Percentiles rank a stretch among this genome's conserved stretches.
Evolutionary conservation across 2,329 filamentous ascomycete genomes (phyloP).

Genomic region (Alternaria consortialis): DNA sequence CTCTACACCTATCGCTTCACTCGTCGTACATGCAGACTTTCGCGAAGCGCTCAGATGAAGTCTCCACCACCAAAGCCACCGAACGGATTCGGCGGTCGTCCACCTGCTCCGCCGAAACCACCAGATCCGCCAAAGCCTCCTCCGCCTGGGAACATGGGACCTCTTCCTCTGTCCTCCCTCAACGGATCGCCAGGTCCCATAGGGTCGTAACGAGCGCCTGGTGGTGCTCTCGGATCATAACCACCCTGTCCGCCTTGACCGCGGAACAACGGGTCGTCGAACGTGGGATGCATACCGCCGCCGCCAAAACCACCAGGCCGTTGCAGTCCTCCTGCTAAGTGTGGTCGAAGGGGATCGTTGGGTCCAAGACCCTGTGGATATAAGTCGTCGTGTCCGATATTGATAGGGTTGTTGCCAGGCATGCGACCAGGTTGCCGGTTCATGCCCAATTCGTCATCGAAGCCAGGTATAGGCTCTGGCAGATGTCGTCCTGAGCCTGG

Average conservation of each 20-base stretch:
- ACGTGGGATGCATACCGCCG: slow-evolving; percentile 94
- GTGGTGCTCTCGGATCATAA: slow-evolving; percentile 78
- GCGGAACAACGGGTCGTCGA: slow-evolving; percentile 87
- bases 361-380: slow-evolving; percentile 88
- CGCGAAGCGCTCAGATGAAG: slow-evolving; percentile 57
- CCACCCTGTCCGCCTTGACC: slow-evolving; percentile 61
- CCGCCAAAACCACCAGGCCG: slow-evolving; percentile 69
- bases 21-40: background rate
- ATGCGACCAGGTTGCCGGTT: slow-evolving; percentile 68
- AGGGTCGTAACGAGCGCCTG: slow-evolving; percentile 92
- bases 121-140: slow-evolving; percentile 54
- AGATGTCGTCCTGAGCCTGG: slow-evolving; percentile 67
- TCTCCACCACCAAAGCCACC: slow-evolving; percentile 68
- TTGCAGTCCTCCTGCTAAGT: slow-evolving; percentile 68
- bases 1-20: background rate
- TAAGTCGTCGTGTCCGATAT: slow-evolving; percentile 85
- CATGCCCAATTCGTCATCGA: slow-evolving; percentile 92
- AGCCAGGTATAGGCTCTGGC: slow-evolving; percentile 86
- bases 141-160: slow-evolving; percentile 51
- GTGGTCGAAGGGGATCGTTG: slow-evolving; percentile 78
- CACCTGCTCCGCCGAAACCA: slow-evolving; percentile 54
- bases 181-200: slow-evolving; percentile 65
- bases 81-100: slow-evolving; percentile 65
- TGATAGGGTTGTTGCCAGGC: slow-evolving; percentile 65
- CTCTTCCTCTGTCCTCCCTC: slow-evolving; percentile 43